Percentiles rank a stretch among this genome's conserved stretches.
Evolutionary conservation across 78 protist genomes (phyloP).

Genomic region (Anaeramoeba ignava): DNA sequence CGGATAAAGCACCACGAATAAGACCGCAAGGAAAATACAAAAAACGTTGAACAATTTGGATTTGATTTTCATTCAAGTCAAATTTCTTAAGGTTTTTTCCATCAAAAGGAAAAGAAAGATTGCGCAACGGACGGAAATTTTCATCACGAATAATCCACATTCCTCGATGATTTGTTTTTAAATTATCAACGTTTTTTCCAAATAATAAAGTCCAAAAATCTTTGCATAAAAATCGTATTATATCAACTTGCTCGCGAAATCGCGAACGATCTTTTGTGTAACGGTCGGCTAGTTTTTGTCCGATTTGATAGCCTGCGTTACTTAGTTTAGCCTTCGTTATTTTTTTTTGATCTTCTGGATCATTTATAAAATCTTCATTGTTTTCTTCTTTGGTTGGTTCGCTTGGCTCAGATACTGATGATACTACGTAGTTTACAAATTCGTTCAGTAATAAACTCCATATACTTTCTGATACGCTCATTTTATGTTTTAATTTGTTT

Average conservation of each 20-base stretch:
- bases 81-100: neutral
- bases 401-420: too few relatives aligned
- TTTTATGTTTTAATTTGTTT: too few relatives aligned
- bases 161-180: constrained; percentile 24
- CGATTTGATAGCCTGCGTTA: constrained; percentile 22
- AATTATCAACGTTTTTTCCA: constrained; percentile 28
- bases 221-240: constrained; percentile 25
- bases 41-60: neutral
- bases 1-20: constrained; percentile 27
- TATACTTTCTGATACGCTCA: too few relatives aligned
- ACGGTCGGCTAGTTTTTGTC: constrained; percentile 10
- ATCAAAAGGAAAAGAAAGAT: neutral
- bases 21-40: constrained; percentile 16
- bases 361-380: too few relatives aligned
- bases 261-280: constrained; percentile 5
- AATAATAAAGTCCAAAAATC: constrained; percentile 23
- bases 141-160: neutral
- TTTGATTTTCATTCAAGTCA: neutral
- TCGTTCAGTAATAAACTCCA: too few relatives aligned
- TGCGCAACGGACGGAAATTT: neutral
- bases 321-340: too few relatives aligned
- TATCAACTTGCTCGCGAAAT: constrained; percentile 17
- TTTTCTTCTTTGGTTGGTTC: too few relatives aligned
- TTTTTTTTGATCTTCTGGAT: too few relatives aligned
- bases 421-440: too few relatives aligned